phyloP scores from a whole-genome alignment of 2,329 filamentous ascomycete genomes.

The Alternaria viburni region DNA sequence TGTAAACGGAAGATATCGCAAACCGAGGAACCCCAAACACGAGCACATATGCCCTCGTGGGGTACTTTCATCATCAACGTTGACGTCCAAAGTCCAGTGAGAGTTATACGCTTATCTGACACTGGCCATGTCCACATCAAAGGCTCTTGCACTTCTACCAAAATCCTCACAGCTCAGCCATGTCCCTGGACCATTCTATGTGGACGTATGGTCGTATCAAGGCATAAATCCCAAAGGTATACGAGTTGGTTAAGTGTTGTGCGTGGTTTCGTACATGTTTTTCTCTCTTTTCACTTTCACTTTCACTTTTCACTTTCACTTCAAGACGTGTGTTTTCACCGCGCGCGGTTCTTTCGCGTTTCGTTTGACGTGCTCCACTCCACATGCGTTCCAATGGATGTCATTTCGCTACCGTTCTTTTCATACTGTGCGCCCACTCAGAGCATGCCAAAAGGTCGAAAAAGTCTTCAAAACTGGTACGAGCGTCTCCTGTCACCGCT shows the following conservation, averaged over 20 bases:
- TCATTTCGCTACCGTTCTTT: neutral
- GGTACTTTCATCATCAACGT: neutral
- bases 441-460: neutral
- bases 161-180: neutral
- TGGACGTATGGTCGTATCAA: neutral
- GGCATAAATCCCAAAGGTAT: neutral
- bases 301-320: neutral
- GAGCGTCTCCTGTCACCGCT: neutral
- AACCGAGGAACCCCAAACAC: no score
- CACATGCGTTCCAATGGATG: neutral
- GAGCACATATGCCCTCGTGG: neutral
- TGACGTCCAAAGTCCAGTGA: neutral
- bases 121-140: neutral
- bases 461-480: neutral
- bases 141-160: neutral
- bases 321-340: neutral
- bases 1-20: conserved; percentile 4
- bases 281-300: neutral
- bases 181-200: neutral
- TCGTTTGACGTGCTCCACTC: neutral
- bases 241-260: neutral
- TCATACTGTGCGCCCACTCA: neutral
- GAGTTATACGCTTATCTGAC: neutral
- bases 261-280: neutral
- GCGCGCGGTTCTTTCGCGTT: neutral